These are phyloP conservation scores for Coccinonectria pachysandricola DNA, from an alignment of 2,329 filamentous ascomycete species.

Conservation along the genomic window DNA sequence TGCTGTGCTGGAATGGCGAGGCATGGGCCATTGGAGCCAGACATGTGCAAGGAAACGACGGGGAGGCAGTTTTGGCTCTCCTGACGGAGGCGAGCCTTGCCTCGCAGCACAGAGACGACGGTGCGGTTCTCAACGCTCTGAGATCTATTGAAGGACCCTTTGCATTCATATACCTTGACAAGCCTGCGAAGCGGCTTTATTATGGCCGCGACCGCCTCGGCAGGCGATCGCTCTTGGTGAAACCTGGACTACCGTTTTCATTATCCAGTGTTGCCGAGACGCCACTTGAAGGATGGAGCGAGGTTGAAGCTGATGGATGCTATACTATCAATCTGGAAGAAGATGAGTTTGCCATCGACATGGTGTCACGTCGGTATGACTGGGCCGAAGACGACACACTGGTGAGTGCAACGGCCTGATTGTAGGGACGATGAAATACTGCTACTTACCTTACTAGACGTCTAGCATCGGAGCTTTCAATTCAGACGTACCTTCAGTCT, in stretches of 20 bases:
- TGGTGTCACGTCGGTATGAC: conserved; percentile 15
- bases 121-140: conserved; percentile 39
- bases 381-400: conserved; percentile 28
- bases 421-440: conserved; percentile 20
- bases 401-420: conserved; percentile 30
- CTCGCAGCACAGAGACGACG: conserved; percentile 11
- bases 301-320: conserved; percentile 78
- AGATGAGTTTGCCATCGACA: conserved; percentile 1
- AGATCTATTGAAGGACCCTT: conserved; percentile 69
- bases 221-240: conserved; percentile 66
- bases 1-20: conserved; percentile 96
- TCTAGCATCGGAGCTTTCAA: conserved; percentile 47
- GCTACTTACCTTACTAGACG: conserved; percentile 38
- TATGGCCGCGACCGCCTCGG: conserved; percentile 84
- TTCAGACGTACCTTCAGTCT: conserved; percentile 28
- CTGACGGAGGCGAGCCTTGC: conserved; percentile 37
- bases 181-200: conserved; percentile 49
- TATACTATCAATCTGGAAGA: conserved; percentile 52
- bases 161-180: conserved; percentile 78
- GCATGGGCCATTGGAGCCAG: conserved; percentile 65
- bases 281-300: conserved; percentile 48
- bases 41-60: conserved; percentile 66
- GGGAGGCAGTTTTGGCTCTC: conserved; percentile 53
- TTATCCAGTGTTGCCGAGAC: conserved; percentile 63
- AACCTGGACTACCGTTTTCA: conserved; percentile 38